A percentile compares a stretch with the other conserved stretches of the same genome.
phyloP scores from a whole-genome alignment of 2,329 filamentous ascomycete species.

The Phaeosphaeria sp. region DNA sequence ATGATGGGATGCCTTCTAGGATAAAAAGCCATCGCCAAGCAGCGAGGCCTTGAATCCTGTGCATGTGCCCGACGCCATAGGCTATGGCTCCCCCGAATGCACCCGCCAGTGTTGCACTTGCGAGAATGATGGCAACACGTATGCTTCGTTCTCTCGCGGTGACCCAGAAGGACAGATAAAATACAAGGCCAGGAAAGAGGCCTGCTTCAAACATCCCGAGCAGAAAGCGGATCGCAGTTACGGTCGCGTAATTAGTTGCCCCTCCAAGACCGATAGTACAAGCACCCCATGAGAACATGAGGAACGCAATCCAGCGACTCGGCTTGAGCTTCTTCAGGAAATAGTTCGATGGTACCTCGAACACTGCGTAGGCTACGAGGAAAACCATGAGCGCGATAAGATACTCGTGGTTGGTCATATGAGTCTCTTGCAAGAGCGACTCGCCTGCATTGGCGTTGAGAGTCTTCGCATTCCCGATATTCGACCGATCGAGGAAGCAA shows the following conservation, averaged over 20 bases:
- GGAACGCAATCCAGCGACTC: slow-evolving; percentile 38
- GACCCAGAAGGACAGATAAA: slow-evolving; percentile 65
- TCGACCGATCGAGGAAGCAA: slow-evolving; percentile 68
- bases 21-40: slow-evolving; percentile 42
- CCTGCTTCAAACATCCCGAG: slow-evolving; percentile 41
- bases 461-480: slow-evolving; percentile 65
- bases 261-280: slow-evolving; percentile 54
- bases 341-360: slow-evolving; percentile 63
- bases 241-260: slow-evolving; percentile 49
- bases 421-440: slow-evolving; percentile 67
- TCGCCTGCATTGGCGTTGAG: slow-evolving; percentile 66
- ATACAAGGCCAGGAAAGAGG: slow-evolving; percentile 48
- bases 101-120: slow-evolving; percentile 62
- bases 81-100: slow-evolving; percentile 64
- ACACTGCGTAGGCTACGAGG: slow-evolving; percentile 43
- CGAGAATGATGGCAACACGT: slow-evolving; percentile 64
- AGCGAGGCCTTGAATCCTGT: slow-evolving; percentile 39
- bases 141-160: slow-evolving; percentile 62
- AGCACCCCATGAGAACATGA: slow-evolving; percentile 57
- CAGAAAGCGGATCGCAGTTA: slow-evolving; percentile 52
- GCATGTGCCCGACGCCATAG: slow-evolving; percentile 57
- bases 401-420: slow-evolving; percentile 67
- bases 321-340: slow-evolving; percentile 65
- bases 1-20: slow-evolving; percentile 31
- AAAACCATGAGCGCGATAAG: slow-evolving; percentile 38